These are phyloP conservation scores for Schizochytrium sp. DNA, from an alignment of 108 stramenopile species.

Conservation along the genomic window DNA sequence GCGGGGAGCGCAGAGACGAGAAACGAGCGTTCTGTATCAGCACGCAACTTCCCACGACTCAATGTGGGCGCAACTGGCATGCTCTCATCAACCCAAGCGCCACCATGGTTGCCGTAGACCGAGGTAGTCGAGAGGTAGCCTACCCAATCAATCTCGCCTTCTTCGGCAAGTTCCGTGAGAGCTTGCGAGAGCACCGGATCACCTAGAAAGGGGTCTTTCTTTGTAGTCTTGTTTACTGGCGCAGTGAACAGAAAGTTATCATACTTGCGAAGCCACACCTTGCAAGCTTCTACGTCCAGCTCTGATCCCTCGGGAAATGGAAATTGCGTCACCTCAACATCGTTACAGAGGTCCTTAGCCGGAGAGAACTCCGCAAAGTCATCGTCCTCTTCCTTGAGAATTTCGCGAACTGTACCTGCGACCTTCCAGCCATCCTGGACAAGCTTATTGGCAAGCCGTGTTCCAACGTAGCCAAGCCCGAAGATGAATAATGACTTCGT, in stretches of 20 bases:
- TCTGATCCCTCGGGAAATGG: neutral
- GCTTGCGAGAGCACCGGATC: constrained; percentile 38
- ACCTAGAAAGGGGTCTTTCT: constrained; percentile 7
- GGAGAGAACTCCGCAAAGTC: constrained; percentile 33
- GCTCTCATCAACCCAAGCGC: constrained; percentile 4
- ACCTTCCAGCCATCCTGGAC: neutral
- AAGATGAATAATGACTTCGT: constrained; percentile 17
- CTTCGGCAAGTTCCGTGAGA: neutral
- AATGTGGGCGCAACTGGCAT: neutral
- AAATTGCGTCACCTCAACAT: neutral
- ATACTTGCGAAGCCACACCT: neutral
- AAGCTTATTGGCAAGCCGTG: constrained; percentile 33
- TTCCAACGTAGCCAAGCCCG: constrained; percentile 49
- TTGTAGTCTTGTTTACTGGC: neutral
- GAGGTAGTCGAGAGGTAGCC: constrained; percentile 53
- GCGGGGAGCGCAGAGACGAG: constrained; percentile 16
- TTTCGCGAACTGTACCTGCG: neutral
- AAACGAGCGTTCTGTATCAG: neutral
- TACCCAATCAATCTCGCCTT: constrained; percentile 22
- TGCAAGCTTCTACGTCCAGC: neutral
- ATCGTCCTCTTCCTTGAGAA: neutral
- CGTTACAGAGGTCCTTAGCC: neutral
- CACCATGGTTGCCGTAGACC: constrained; percentile 44
- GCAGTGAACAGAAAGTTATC: constrained; percentile 40
- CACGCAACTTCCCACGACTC: constrained; percentile 30